Evolutionary conservation across 768 basidiomycete genomes (phyloP).

Genomic region (Inosperma sp.): DNA sequence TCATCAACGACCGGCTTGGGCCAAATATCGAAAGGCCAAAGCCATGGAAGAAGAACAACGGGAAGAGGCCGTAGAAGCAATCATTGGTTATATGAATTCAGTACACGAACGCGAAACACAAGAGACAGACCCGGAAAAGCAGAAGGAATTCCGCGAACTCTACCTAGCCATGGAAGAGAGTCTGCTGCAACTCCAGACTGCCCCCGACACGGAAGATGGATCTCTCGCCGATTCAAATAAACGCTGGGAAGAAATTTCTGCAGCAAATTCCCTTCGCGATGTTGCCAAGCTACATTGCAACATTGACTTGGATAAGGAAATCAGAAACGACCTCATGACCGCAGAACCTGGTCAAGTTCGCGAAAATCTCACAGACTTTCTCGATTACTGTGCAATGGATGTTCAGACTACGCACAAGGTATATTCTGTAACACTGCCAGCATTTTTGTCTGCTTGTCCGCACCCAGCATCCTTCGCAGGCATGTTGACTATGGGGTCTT

Average conservation of each 20-base stretch:
- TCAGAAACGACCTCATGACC: slow-evolving; percentile 74
- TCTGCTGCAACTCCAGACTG: slow-evolving; percentile 24
- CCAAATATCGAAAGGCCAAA: slow-evolving; percentile 74
- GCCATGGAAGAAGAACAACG: slow-evolving; percentile 48
- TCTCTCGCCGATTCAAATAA: slow-evolving; percentile 36
- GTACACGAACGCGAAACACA: slow-evolving; percentile 46
- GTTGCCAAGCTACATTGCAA: slow-evolving; percentile 89
- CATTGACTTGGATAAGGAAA: slow-evolving; percentile 71
- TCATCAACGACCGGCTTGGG: slow-evolving; percentile 92
- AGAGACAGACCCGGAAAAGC: slow-evolving; percentile 44
- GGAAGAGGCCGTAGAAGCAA: slow-evolving; percentile 59
- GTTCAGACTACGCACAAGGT: slow-evolving; percentile 83
- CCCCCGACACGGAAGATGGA: slow-evolving; percentile 28
- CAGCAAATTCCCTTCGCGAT: slow-evolving; percentile 87
- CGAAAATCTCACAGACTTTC: slow-evolving; percentile 63
- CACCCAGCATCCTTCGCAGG: slow-evolving; percentile 93
- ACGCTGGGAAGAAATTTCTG: slow-evolving; percentile 91
- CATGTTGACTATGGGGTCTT: slow-evolving; percentile 84
- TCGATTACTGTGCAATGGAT: slow-evolving; percentile 83
- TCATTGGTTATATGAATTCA: slow-evolving; percentile 36
- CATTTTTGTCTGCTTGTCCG: slow-evolving; percentile 79
- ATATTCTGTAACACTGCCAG: slow-evolving; percentile 69
- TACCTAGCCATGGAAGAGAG: slow-evolving; percentile 39
- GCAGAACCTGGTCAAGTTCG: slow-evolving; percentile 59
- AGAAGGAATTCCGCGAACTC: slow-evolving; percentile 36